Evolutionary conservation across 108 stramenopile species (phyloP).

Genomic region (Cylindrotheca fusiformis): DNA sequence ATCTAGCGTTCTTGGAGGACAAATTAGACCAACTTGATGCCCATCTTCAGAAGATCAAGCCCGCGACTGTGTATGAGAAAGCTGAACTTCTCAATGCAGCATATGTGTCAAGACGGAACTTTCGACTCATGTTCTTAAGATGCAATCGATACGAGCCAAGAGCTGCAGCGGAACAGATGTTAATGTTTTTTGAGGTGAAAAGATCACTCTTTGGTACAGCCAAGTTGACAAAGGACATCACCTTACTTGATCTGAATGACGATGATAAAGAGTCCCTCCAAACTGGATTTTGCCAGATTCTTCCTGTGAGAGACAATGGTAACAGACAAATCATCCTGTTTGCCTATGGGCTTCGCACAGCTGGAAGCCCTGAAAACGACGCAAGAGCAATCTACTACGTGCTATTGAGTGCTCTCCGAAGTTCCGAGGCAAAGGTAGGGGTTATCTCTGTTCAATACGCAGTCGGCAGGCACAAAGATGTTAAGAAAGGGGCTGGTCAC

Average conservation of each 20-base stretch:
- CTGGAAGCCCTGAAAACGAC: conserved; percentile 2
- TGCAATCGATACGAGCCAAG: background rate
- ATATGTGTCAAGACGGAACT: conserved; percentile 4
- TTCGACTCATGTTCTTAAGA: conserved; percentile 13
- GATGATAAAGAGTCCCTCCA: background rate
- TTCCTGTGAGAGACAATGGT: background rate
- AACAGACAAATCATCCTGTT: background rate
- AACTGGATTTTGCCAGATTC: background rate
- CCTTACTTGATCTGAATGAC: background rate
- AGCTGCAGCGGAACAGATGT: background rate
- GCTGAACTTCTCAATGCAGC: background rate
- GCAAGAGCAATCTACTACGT: background rate
- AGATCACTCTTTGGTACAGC: conserved; percentile 6
- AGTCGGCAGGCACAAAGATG: background rate
- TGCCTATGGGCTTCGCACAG: background rate
- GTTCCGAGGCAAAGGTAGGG: background rate
- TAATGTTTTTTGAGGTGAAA: conserved; percentile 4
- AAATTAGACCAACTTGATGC: background rate
- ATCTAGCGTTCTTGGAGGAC: background rate
- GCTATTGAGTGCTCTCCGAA: background rate
- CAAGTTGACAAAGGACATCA: conserved; percentile 19
- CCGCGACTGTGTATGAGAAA: background rate
- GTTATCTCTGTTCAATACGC: background rate
- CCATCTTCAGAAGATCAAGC: conserved; percentile 4
- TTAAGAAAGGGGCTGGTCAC: background rate